phyloP scores from a whole-genome alignment of 2,329 filamentous ascomycete genomes.

The Penicillium sp. region DNA sequence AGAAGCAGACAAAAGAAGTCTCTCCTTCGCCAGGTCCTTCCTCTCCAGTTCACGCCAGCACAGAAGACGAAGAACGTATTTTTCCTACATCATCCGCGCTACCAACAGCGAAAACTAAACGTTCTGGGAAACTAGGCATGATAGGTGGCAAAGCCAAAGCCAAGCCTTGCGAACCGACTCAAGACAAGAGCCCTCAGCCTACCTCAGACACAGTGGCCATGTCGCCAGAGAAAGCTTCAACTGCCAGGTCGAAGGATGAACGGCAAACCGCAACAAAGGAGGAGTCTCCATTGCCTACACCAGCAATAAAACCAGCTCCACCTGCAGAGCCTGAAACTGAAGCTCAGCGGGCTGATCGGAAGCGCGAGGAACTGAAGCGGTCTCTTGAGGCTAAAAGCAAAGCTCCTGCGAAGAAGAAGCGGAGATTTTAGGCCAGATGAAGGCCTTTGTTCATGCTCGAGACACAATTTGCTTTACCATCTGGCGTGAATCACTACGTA shows the following conservation, averaged over 20 bases:
- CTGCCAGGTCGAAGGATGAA: background rate
- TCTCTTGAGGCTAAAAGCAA: constrained; percentile 53
- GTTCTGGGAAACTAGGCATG: constrained; percentile 34
- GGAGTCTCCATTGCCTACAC: background rate
- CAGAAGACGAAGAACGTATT: background rate
- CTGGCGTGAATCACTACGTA: background rate
- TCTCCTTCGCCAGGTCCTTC: constrained; percentile 15
- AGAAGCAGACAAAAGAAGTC: constrained; percentile 17
- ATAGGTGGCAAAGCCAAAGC: constrained; percentile 34
- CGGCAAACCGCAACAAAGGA: background rate
- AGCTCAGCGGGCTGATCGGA: constrained; percentile 55
- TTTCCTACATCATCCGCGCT: constrained; percentile 9
- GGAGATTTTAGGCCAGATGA: constrained; percentile 48
- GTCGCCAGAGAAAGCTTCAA: background rate
- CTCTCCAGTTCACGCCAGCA: constrained; percentile 1
- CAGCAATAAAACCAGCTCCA: background rate
- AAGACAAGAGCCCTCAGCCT: constrained; percentile 4
- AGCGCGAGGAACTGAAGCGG: constrained; percentile 57
- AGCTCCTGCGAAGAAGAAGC: constrained; percentile 56
- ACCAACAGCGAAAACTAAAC: constrained; percentile 23
- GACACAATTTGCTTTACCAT: background rate
- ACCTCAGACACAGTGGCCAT: background rate
- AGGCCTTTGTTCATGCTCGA: background rate
- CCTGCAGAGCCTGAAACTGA: constrained; percentile 36
- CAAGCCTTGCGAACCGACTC: constrained; percentile 9